Evolutionary conservation across 306 rosid species (phyloP).

Genomic region (Psophocarpus tetragonolobus): DNA sequence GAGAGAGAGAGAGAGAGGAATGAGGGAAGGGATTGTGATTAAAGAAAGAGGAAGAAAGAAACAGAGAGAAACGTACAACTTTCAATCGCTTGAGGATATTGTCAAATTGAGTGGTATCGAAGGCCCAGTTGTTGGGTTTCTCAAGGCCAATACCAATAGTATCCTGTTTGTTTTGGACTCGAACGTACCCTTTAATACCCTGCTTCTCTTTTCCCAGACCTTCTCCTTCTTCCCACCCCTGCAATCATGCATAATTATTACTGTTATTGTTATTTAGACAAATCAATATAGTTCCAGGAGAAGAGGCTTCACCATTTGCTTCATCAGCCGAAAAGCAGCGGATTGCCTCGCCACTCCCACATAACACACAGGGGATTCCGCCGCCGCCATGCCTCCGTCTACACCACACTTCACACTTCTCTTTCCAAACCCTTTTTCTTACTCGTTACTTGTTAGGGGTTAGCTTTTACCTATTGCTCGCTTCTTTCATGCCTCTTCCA

Average conservation of each 20-base stretch:
- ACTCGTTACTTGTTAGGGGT: too few relatives aligned
- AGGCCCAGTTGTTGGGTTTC: slow-evolving; percentile 94
- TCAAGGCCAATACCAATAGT: slow-evolving; percentile 81
- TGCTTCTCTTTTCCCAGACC: slow-evolving; percentile 96
- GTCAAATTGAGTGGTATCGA: slow-evolving; percentile 90
- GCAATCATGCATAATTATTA: too few relatives aligned
- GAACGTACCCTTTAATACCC: slow-evolving; percentile 87
- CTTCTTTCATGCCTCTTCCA: too few relatives aligned
- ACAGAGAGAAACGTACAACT: slow-evolving; percentile 59
- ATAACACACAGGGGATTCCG: slow-evolving; percentile 84
- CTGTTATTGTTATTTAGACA: too few relatives aligned
- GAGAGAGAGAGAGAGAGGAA: slow-evolving; percentile 9
- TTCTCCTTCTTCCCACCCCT: slow-evolving; percentile 99
- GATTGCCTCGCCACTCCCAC: slow-evolving; percentile 90
- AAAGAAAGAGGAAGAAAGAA: background rate
- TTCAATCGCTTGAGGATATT: slow-evolving; percentile 87
- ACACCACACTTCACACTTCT: background rate
- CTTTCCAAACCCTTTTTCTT: background rate
- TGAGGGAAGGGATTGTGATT: too few relatives aligned
- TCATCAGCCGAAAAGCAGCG: slow-evolving; percentile 97
- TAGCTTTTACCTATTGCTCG: too few relatives aligned
- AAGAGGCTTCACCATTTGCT: slow-evolving; percentile 72
- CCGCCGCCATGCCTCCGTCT: slow-evolving; percentile 74
- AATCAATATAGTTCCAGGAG: too few relatives aligned
- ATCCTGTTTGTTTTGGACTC: slow-evolving; percentile 86